Conservation (phyloP, 2,329 filamentous ascomycete genomes). For the Fusarium guadeloupense region DNA sequence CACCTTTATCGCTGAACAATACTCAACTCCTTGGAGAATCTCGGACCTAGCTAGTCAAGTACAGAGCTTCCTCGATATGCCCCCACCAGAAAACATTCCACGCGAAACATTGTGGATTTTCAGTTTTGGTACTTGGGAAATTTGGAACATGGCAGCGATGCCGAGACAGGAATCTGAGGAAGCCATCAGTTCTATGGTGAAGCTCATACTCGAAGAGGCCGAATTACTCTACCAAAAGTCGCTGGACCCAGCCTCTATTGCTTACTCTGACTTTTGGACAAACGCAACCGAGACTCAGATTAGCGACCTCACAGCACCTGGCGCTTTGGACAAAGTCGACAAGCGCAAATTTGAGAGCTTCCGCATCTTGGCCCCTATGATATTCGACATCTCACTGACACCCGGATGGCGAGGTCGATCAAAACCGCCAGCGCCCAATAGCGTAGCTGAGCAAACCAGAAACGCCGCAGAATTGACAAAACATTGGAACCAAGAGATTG, state of each 20-base stretch:
- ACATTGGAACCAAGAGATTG: slow-evolving; percentile 60
- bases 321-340: slow-evolving; percentile 38
- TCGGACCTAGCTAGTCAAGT: slow-evolving; percentile 58
- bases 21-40: slow-evolving; percentile 51
- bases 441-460: slow-evolving; percentile 61
- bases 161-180: slow-evolving; percentile 52
- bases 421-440: slow-evolving; percentile 55
- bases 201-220: slow-evolving; percentile 55
- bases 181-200: slow-evolving; percentile 50
- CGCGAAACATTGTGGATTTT: slow-evolving; percentile 64
- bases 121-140: slow-evolving; percentile 63
- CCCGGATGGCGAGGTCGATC: slow-evolving; percentile 63
- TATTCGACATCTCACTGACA: slow-evolving; percentile 63
- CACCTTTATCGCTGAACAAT: slow-evolving; percentile 54
- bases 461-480: slow-evolving; percentile 62
- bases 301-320: slow-evolving; percentile 38
- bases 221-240: slow-evolving; percentile 59
- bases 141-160: slow-evolving; percentile 61
- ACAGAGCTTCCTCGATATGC: slow-evolving; percentile 54
- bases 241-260: slow-evolving; percentile 53
- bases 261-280: slow-evolving; percentile 56
- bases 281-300: slow-evolving; percentile 43
- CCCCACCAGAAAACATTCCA: slow-evolving; percentile 46
- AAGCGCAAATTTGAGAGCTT: slow-evolving; percentile 54
- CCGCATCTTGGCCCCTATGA: slow-evolving; percentile 59